A percentile compares a stretch with the other conserved stretches of the same genome.
phyloP scores from a whole-genome alignment of 1,284 basidiomycete species.

The Neonothopanus nambi region DNA sequence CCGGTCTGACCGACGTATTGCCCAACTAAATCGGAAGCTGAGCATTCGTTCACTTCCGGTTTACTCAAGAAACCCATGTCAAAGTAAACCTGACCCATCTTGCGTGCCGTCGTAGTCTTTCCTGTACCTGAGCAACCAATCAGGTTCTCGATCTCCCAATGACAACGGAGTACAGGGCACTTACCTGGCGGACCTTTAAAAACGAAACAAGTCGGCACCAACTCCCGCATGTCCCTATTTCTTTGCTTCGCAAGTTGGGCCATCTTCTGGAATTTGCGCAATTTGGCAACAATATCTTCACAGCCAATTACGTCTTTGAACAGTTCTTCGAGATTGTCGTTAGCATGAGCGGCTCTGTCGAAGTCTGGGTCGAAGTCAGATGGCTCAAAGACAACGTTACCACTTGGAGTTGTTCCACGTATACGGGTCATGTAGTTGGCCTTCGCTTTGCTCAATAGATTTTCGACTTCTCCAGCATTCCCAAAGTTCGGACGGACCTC shows the following conservation, averaged over 20 bases:
- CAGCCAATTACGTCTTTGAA: constrained; percentile 65
- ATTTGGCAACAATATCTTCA: constrained; percentile 49
- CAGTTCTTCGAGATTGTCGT: constrained; percentile 50
- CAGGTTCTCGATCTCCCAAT: not conserved
- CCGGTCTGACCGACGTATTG: constrained; percentile 70
- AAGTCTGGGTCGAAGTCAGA: constrained; percentile 64
- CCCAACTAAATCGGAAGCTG: constrained; percentile 65
- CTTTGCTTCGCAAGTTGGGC: constrained; percentile 42
- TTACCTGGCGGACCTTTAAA: constrained; percentile 73
- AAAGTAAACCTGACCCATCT: constrained; percentile 60
- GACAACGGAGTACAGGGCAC: constrained; percentile 4
- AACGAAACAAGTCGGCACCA: constrained; percentile 65
- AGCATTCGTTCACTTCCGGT: constrained; percentile 58
- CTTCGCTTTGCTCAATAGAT: constrained; percentile 58
- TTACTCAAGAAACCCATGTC: constrained; percentile 65
- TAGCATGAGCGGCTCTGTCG: constrained; percentile 47
- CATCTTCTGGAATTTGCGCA: constrained; percentile 53
- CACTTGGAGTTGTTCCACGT: constrained; percentile 15
- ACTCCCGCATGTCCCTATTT: constrained; percentile 43
- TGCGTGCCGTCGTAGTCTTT: constrained; percentile 50
- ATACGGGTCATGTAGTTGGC: constrained; percentile 43
- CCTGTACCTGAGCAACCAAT: constrained; percentile 39
- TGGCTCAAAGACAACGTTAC: constrained; percentile 52
- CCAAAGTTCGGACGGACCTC: constrained; percentile 59
- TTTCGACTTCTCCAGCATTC: constrained; percentile 69